These are phyloP conservation scores for Samsoniella hepiali DNA, from an alignment of 2,329 filamentous ascomycete species.

Conservation along the genomic window DNA sequence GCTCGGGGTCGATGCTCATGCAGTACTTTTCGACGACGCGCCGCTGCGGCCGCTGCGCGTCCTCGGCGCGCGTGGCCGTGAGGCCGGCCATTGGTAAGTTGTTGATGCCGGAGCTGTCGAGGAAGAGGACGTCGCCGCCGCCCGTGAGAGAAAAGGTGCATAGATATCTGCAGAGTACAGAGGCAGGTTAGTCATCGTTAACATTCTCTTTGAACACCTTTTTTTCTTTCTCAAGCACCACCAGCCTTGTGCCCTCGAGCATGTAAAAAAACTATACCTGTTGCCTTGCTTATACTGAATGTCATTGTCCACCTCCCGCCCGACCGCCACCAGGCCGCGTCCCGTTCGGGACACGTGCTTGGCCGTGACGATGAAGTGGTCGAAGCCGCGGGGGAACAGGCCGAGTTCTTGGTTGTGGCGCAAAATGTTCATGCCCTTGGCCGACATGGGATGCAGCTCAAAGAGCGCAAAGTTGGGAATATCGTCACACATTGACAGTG, in stretches of 20 bases:
- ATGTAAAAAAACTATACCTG: background rate
- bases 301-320: background rate
- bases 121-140: background rate
- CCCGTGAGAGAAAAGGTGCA: background rate
- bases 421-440: background rate
- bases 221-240: too few relatives aligned
- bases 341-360: background rate
- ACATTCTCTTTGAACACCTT: too few relatives aligned
- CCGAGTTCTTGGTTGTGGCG: background rate
- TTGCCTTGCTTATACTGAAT: background rate
- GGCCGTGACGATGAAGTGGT: background rate
- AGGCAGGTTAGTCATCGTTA: background rate
- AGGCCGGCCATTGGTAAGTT: background rate
- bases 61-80: background rate
- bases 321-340: background rate
- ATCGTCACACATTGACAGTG: background rate
- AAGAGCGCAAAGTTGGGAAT: background rate
- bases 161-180: background rate
- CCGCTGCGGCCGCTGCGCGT: background rate
- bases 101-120: background rate
- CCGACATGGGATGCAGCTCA: background rate
- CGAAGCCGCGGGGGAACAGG: background rate
- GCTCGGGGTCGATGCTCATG: background rate
- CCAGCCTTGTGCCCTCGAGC: too few relatives aligned
- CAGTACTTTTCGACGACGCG: background rate